These are phyloP conservation scores for Cyclotella cryptica DNA, from an alignment of 108 stramenopile genomes.

Conservation along the genomic window DNA sequence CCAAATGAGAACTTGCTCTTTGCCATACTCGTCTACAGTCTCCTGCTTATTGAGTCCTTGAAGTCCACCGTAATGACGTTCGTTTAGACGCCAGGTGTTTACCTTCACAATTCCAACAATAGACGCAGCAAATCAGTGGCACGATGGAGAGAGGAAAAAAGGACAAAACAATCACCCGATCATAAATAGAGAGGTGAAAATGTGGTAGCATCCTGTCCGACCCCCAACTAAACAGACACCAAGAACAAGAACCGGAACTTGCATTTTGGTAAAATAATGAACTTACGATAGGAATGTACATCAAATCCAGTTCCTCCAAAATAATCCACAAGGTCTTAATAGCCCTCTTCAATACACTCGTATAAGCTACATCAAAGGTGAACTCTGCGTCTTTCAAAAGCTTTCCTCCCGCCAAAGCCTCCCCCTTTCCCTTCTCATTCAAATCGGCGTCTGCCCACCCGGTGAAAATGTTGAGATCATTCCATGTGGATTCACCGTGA, in stretches of 20 bases:
- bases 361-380: slow-evolving; percentile 93
- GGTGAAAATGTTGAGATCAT: slow-evolving; percentile 85
- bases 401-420: slow-evolving; percentile 88
- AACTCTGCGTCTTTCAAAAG: slow-evolving; percentile 77
- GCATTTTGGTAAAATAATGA: neutral
- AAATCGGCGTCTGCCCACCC: slow-evolving; percentile 96
- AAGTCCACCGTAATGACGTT: slow-evolving; percentile 92
- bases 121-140: neutral
- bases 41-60: slow-evolving; percentile 98
- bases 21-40: slow-evolving; percentile 96
- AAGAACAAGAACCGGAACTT: neutral
- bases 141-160: too few species aligned
- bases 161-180: neutral
- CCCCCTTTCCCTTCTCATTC: slow-evolving; percentile 82
- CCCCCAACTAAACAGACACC: neutral
- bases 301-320: slow-evolving; percentile 88
- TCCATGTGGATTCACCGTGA: slow-evolving; percentile 99
- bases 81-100: slow-evolving; percentile 93
- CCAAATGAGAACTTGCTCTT: slow-evolving; percentile 96
- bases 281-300: slow-evolving; percentile 93
- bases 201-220: neutral
- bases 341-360: slow-evolving; percentile 95
- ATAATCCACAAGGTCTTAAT: slow-evolving; percentile 90
- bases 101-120: slow-evolving; percentile 20
- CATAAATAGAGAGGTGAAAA: neutral